Base-by-base conservation (phyloP, 306 rosid genomes). In the Rosa lucieae region DNA sequence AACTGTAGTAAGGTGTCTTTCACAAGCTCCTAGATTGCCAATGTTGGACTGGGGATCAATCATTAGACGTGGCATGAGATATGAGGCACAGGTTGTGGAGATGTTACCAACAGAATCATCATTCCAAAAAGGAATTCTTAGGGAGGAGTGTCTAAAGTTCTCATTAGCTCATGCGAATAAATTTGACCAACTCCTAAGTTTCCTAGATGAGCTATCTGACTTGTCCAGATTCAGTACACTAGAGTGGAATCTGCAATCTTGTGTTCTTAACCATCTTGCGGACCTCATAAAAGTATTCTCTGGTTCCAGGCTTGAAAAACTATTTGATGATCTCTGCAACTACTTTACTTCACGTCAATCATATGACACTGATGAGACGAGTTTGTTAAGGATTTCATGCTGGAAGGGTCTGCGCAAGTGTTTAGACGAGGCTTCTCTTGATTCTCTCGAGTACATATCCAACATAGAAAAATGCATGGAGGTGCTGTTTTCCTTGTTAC, bases 11-110 rank as follows among this genome's bases (percentile, higher is more conserved):
- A 86, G 97, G 87, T 95, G 99, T 85, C 98, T 95, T 79, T 86
- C 97, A 79, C 85, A 87, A 87, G 96, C 98, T 84, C 97, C 98
- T 80, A 88, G 98, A 82, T 86, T 95, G 89, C 99, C 98, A 18
- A 76, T 82, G 81, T 79, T 95, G 84, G 94, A 95, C 72, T 95
- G 99, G 99, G 98, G 97, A 71, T 88, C 86, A 75, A 83, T 87
- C 68, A 77, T 92, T 66, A 87, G 98, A 84, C 93, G 99, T 70
- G 93, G 92, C 84, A 91, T 95, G 96, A 90, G 92, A 87, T 91
- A 87, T 75, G 98, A 89, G 77, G 79, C 87, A 66, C 90, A 87
- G 84, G 84, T 84, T 82, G 74, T 80, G 5, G 84, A 76, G 44
- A 82, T 80, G 62, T 74, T 82, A 67, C 75, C 76, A 11, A 68